Evolutionary conservation across 139 green algal genomes (phyloP), one percentile per base, ranked within the genome.

Genomic region (Eudorina sp.): DNA sequence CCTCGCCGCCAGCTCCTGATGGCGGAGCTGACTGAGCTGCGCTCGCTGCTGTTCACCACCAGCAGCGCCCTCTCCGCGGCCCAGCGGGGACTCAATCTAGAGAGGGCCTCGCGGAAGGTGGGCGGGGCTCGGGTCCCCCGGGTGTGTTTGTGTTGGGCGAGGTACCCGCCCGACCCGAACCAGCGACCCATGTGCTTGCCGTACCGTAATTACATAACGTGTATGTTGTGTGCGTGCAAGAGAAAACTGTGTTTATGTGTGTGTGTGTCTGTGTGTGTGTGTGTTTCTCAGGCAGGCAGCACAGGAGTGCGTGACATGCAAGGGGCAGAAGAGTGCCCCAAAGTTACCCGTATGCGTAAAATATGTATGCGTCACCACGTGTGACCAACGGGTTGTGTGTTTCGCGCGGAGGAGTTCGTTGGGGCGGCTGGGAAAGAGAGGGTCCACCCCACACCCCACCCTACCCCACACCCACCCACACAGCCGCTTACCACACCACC

Each of bases 1-100:
- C 41, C 2, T 43, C n/a, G 5, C 41, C 27, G 8, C 13, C 36
- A 85, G 78, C n/a, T 60, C 1, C 80, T 86, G 43, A 62, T 86
- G 60, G 2, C 80, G n/a, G 80, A 86, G 58, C 41, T 86, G 19
- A 64, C 43, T 1, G 80, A 86, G 2, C 80, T 86, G 43, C 80
- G 80, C 1, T 5, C 53, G 60, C 60, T 86, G 80, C 60, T 86
- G 60, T 31, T 76, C 1, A 77, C 80, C 41, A 76, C 80, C 43
- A 66, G 18, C 60, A 64, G 23, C 29, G 60, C 80, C 1, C 58
- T 86, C 6, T 48, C 14, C 58, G 58, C 60, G 5, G 80, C 80
- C 6, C 80, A 86, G 4, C 11, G 60, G 27, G 43, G n/a, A 11
- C 40, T 85, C 3, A 29, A 45, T 27, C 53, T 43, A 1, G 80